Conservation (phyloP, 202 grass and related monocot species). For the Elaeis oleifera region DNA sequence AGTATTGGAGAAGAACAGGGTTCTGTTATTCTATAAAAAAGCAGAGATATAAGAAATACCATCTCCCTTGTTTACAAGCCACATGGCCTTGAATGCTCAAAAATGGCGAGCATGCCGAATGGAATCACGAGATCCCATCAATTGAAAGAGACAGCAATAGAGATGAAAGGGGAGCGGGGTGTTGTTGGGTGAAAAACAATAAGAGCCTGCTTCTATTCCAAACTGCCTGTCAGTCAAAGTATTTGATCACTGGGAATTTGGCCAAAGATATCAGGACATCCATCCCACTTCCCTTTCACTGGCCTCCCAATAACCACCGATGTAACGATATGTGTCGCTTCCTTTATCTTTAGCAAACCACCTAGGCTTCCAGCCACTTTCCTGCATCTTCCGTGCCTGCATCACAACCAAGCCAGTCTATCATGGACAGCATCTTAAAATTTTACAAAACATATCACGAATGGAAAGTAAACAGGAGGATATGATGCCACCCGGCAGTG, state of each 20-base stretch:
- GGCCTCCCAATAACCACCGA: slow-evolving; percentile 95
- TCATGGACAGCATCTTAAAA: too few relatives aligned
- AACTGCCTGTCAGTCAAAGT: slow-evolving; percentile 41
- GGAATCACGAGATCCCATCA: slow-evolving; percentile 37
- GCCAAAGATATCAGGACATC: slow-evolving; percentile 87
- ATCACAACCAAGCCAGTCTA: background rate
- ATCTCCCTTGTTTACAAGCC: too few relatives aligned
- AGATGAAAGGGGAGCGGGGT: too few relatives aligned
- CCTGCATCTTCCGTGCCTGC: slow-evolving; percentile 98
- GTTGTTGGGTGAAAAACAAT: background rate
- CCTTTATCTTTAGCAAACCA: slow-evolving; percentile 94
- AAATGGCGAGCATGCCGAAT: background rate
- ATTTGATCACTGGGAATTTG: slow-evolving; percentile 61
- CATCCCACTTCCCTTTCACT: slow-evolving; percentile 82
- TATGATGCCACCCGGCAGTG: too few relatives aligned
- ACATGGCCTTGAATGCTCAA: too few relatives aligned
- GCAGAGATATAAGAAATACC: too few relatives aligned
- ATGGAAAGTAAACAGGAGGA: too few relatives aligned
- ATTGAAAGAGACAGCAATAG: background rate
- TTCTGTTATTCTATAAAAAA: too few relatives aligned
- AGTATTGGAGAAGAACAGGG: too few relatives aligned
- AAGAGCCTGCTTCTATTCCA: slow-evolving; percentile 8
- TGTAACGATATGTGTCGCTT: slow-evolving; percentile 62
- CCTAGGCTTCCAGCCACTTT: slow-evolving; percentile 85
- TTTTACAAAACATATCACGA: too few relatives aligned